These are phyloP conservation scores for Monotropa hypopitys DNA, from an alignment of 179 eudicot genomes.

Conservation along the genomic window DNA sequence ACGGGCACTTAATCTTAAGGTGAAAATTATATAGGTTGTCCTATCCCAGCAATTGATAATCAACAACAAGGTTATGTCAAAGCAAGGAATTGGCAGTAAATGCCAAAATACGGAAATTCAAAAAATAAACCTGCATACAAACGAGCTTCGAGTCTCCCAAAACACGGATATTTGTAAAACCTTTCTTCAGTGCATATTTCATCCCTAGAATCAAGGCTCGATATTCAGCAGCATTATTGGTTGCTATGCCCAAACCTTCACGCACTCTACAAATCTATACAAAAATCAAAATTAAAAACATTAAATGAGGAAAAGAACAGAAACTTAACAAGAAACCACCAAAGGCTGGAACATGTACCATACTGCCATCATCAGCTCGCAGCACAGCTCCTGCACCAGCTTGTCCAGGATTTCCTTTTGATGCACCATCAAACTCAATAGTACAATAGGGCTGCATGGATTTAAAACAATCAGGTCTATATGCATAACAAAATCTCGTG, in stretches of 20 bases:
- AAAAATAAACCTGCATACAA: constrained; percentile 70
- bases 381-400: constrained; percentile 96
- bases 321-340: background rate
- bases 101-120: background rate
- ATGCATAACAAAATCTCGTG: background rate
- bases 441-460: constrained; percentile 45
- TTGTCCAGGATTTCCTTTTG: constrained; percentile 95
- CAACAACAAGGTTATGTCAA: background rate
- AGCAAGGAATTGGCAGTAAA: background rate
- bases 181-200: constrained; percentile 68
- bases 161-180: constrained; percentile 57
- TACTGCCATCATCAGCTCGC: constrained; percentile 51
- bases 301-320: background rate
- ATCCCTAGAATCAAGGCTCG: constrained; percentile 74
- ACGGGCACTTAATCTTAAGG: background rate
- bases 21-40: too few species aligned
- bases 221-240: constrained; percentile 84
- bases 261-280: constrained; percentile 69
- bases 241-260: constrained; percentile 84
- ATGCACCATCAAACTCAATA: constrained; percentile 94
- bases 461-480: constrained; percentile 10
- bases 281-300: constrained; percentile 12
- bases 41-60: background rate
- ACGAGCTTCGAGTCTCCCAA: constrained; percentile 91
- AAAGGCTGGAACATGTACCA: constrained; percentile 29